phyloP scores from a whole-genome alignment of 1,284 basidiomycete genomes.

The Marasmius sp. region DNA sequence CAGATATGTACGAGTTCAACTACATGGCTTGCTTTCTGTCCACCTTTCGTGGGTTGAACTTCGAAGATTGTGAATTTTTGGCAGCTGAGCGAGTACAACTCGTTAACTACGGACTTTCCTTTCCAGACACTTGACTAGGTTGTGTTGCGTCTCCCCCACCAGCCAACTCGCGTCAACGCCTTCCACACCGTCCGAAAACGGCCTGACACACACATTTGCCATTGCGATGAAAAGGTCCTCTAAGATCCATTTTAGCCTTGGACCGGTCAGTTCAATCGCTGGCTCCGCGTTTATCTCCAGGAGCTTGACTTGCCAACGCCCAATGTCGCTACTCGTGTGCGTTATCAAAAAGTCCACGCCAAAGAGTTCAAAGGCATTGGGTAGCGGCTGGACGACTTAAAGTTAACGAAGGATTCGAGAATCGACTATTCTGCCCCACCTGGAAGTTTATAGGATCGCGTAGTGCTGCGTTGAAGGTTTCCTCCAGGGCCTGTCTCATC shows the following conservation, averaged over 20 bases:
- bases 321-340: constrained; percentile 29
- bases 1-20: too few relatives aligned
- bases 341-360: constrained; percentile 90
- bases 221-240: constrained; percentile 80
- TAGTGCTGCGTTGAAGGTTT: constrained; percentile 85
- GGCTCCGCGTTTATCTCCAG: constrained; percentile 96
- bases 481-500: constrained; percentile 68
- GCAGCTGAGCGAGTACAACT: neutral
- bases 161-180: constrained; percentile 25
- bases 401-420: neutral
- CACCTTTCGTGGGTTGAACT: too few relatives aligned
- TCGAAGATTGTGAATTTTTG: too few relatives aligned
- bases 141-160: constrained; percentile 37
- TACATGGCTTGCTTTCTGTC: too few relatives aligned
- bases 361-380: constrained; percentile 95
- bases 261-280: constrained; percentile 92
- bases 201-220: constrained; percentile 65
- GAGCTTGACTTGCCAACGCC: constrained; percentile 66
- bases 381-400: constrained; percentile 58
- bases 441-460: constrained; percentile 88
- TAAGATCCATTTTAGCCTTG: constrained; percentile 77
- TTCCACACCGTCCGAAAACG: constrained; percentile 47
- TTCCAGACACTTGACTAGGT: constrained; percentile 59
- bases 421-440: constrained; percentile 37
- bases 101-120: constrained; percentile 31